Percentiles rank a stretch among this genome's conserved stretches.
phyloP scores from a whole-genome alignment of 768 basidiomycete species.

The Rhodosporidiobolus sp. region DNA sequence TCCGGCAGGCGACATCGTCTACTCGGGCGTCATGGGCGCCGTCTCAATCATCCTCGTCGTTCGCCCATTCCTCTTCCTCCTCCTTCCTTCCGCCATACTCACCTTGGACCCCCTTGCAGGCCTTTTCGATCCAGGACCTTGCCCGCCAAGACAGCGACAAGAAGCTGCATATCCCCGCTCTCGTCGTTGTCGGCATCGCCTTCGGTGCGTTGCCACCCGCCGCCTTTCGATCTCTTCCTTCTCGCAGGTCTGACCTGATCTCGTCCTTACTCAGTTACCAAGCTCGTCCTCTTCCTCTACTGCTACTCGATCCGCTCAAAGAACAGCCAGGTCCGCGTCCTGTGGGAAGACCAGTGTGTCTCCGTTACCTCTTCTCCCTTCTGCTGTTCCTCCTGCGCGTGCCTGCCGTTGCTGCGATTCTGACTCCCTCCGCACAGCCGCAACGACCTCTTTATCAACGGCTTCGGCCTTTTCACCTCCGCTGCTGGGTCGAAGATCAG shows the following conservation, averaged over 20 bases:
- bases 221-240: not conserved
- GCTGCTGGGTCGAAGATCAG: conserved; percentile 51
- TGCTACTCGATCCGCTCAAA: conserved; percentile 72
- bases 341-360: conserved; percentile 99
- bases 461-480: conserved; percentile 51
- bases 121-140: conserved; percentile 76
- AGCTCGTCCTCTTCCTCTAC: conserved; percentile 81
- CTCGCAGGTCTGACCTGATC: not conserved
- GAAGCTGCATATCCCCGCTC: conserved; percentile 72
- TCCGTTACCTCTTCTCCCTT: conserved; percentile 57
- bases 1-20: conserved; percentile 25
- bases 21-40: conserved; percentile 32
- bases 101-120: conserved; percentile 45
- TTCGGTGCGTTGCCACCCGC: conserved; percentile 57
- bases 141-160: conserved; percentile 57
- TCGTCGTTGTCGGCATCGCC: conserved; percentile 77
- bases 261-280: conserved; percentile 47
- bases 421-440: conserved; percentile 57
- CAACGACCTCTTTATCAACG: conserved; percentile 29
- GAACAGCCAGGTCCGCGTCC: conserved; percentile 87
- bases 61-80: not conserved
- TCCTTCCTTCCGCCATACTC: not conserved
- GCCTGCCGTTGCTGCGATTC: no score
- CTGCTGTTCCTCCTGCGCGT: not conserved
- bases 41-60: conserved; percentile 31